Evolutionary conservation across 2,329 filamentous ascomycete genomes (phyloP).

Genomic region (Passalora sequoiae): DNA sequence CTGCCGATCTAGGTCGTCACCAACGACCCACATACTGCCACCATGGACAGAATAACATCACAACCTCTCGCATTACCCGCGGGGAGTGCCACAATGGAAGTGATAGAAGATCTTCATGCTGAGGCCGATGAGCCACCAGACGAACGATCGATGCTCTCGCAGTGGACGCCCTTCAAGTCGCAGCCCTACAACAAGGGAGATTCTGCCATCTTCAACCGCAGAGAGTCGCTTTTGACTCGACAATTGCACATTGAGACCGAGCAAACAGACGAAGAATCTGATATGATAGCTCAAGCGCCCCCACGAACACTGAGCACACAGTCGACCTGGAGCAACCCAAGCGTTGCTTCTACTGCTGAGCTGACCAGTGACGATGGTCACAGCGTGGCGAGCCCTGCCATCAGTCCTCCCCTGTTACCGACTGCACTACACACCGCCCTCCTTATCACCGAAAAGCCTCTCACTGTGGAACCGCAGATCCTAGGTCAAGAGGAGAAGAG

Average conservation of each 20-base stretch:
- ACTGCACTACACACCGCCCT: slow-evolving; percentile 41
- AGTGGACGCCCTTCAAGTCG: slow-evolving; percentile 12
- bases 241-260: slow-evolving; percentile 61
- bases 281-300: slow-evolving; percentile 17
- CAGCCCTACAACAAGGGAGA: slow-evolving; percentile 38
- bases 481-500: slow-evolving; percentile 34
- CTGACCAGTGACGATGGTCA: slow-evolving; percentile 78
- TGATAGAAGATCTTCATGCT: slow-evolving; percentile 58
- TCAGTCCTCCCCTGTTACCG: slow-evolving; percentile 77
- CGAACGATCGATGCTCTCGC: slow-evolving; percentile 26
- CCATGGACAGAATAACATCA: slow-evolving; percentile 17
- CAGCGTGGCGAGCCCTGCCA: slow-evolving; percentile 74
- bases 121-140: slow-evolving; percentile 91
- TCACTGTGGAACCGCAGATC: slow-evolving; percentile 36
- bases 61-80: slow-evolving; percentile 14
- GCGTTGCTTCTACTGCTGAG: slow-evolving; percentile 77
- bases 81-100: slow-evolving; percentile 26
- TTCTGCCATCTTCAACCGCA: slow-evolving; percentile 49
- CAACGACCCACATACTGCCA: slow-evolving; percentile 3
- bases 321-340: slow-evolving; percentile 74
- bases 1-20: background rate
- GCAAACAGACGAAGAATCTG: slow-evolving; percentile 37
- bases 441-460: slow-evolving; percentile 36
- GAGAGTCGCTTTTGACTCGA: slow-evolving; percentile 80
- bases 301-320: slow-evolving; percentile 47